A percentile compares a stretch with the other conserved stretches of the same genome.
These are phyloP conservation scores for Hyaloscypha finlandica DNA, from an alignment of 495 filamentous ascomycete species.

Conservation along the genomic window DNA sequence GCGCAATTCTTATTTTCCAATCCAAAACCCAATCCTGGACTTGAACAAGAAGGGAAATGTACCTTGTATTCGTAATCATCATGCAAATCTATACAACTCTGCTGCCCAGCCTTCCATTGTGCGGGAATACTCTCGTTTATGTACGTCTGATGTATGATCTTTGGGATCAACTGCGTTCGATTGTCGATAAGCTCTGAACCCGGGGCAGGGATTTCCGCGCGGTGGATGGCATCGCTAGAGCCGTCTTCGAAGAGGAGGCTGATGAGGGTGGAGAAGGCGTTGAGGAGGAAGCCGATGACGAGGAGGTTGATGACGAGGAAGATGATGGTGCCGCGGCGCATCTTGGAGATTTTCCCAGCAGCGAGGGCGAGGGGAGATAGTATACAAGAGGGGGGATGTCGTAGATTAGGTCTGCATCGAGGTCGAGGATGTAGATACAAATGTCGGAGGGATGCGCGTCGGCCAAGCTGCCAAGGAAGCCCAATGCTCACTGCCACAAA, in stretches of 20 bases:
- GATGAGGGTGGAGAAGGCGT: conserved; percentile 64
- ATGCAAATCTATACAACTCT: conserved; percentile 75
- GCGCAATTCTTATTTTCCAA: background rate
- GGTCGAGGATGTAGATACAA: background rate
- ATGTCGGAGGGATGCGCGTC: background rate
- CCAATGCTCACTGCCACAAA: background rate
- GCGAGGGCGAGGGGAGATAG: background rate
- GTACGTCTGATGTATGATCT: conserved; percentile 88
- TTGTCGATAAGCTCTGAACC: conserved; percentile 52
- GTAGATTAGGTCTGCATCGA: conserved; percentile 15
- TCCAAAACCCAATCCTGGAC: background rate
- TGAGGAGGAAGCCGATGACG: conserved; percentile 59
- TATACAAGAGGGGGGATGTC: background rate
- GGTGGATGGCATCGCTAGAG: conserved; percentile 62
- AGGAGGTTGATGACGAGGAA: conserved; percentile 64
- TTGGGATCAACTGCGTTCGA: conserved; percentile 62
- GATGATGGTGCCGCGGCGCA: conserved; percentile 64
- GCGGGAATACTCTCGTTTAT: conserved; percentile 64
- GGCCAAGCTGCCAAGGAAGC: background rate
- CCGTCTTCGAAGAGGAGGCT: conserved; percentile 69
- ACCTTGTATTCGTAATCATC: conserved; percentile 83
- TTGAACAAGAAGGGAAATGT: background rate
- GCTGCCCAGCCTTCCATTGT: conserved; percentile 71
- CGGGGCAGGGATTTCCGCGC: conserved; percentile 63
- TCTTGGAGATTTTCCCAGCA: conserved; percentile 38